Base-by-base conservation (phyloP, 2,329 filamentous ascomycete genomes). In the Fusarium zealandicum region DNA sequence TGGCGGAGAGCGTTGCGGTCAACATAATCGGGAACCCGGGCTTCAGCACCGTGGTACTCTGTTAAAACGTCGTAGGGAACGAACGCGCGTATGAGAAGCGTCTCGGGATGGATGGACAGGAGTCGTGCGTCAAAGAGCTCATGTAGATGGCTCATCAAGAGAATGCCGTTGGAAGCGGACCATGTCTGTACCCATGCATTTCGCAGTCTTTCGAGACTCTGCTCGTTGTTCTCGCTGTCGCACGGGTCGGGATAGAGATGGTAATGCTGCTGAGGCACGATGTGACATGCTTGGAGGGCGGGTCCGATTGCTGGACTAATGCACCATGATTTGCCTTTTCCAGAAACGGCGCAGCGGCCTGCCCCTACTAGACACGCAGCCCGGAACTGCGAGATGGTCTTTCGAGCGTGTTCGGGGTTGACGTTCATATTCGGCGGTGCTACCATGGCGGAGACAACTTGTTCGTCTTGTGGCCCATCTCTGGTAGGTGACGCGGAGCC, bases 261-360 rank as follows among this genome's bases (percentile, higher is more conserved):
- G 9, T 61, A 67, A 9, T 67, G 61, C 1, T 58, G 42, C 30
- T 61, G 61, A 1, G 61, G 61, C 11, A 67, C 31, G 40, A 67
- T 63, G 17, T 67, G 59, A 4, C 61, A 67, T 3, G 57, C 63
- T 13, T 66, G 46, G 2, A 67, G 7, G 3, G 40, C 61, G 4
- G 61, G 64, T 2, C 63, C 57, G 10, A 61, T 25, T 0, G 35
- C 28, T 0, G 51, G 54, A 10, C 17, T 47, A 0, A 49, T 13
- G 38, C 44, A 63, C 64, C 56, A 64, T 0, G 60, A 60, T 20
- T 43, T 28, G 8, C 64, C 64, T 41, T 62, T 50, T 6, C 62
- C 62, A 2, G 55, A 54, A 1, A 65, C 32, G 18, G 58, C 62
- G 40, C 57, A 66, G 8, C 6, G 28, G 9, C 22, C 18, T n/a